A percentile compares a stretch with the other conserved stretches of the same genome.
Evolutionary conservation across 2,329 filamentous ascomycete genomes (phyloP).

Genomic region (Periglandula ipomoeae): DNA sequence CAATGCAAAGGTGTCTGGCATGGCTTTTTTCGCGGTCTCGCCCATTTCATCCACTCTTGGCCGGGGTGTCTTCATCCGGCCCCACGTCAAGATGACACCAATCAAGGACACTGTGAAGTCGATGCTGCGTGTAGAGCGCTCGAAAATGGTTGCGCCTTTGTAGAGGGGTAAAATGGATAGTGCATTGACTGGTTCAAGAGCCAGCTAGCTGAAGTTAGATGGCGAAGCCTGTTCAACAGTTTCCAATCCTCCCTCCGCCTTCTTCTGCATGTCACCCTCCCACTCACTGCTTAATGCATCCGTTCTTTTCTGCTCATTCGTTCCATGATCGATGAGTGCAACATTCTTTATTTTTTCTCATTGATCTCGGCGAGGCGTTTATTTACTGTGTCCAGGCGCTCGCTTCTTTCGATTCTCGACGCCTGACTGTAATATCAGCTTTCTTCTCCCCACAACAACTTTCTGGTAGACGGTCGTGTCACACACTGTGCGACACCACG

Average conservation of each 20-base stretch:
- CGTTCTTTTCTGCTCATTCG: background rate
- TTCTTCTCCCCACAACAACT: background rate
- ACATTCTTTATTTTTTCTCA: background rate
- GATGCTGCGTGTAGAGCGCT: background rate
- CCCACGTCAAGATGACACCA: constrained; percentile 4
- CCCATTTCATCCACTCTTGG: constrained; percentile 6
- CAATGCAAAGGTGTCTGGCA: background rate
- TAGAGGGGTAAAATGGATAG: too few species aligned
- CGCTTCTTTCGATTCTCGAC: background rate
- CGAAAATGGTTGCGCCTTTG: background rate
- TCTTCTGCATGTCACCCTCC: background rate
- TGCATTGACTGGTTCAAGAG: background rate
- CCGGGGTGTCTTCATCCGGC: constrained; percentile 4
- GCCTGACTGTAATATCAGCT: background rate
- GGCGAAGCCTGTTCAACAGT: background rate
- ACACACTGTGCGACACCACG: background rate
- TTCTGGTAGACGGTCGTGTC: background rate
- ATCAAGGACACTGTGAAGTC: background rate
- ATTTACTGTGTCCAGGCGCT: background rate
- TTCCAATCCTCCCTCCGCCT: background rate
- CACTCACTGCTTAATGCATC: constrained; percentile 2
- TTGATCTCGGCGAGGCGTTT: background rate
- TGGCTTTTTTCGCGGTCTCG: background rate
- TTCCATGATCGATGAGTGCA: background rate
- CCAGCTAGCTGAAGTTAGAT: background rate